A percentile compares a stretch with the other conserved stretches of the same genome.
These are phyloP conservation scores for Schizothecium vesticola DNA, from an alignment of 495 filamentous ascomycete genomes.

Conservation along the genomic window DNA sequence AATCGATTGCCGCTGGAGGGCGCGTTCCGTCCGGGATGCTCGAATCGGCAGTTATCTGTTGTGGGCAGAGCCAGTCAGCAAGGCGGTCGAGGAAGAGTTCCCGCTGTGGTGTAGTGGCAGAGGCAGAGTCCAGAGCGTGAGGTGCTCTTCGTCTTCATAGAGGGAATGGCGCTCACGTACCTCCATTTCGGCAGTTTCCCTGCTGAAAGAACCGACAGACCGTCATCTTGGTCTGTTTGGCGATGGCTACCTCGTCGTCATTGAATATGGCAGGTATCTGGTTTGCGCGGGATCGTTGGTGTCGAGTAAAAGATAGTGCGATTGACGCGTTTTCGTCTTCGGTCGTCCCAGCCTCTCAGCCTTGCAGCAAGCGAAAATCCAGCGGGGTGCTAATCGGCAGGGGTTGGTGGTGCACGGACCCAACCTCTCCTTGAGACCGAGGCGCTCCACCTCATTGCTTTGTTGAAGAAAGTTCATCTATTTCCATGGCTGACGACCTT, in stretches of 20 bases:
- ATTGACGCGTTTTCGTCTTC: neutral
- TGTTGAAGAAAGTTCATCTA: too few species aligned
- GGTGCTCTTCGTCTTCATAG: neutral
- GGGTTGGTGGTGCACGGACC: too few species aligned
- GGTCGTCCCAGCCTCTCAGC: constrained; percentile 12
- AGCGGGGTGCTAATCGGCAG: neutral
- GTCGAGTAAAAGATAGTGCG: neutral
- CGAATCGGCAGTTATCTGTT: constrained; percentile 41
- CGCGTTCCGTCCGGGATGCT: constrained; percentile 35
- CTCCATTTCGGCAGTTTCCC: constrained; percentile 68
- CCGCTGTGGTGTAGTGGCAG: neutral
- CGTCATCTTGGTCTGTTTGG: constrained; percentile 37
- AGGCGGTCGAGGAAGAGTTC: neutral
- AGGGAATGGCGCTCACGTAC: constrained; percentile 27
- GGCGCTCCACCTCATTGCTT: too few species aligned
- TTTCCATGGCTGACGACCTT: too few species aligned
- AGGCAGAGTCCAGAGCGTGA: too few species aligned
- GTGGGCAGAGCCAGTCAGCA: neutral
- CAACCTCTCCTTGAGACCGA: too few species aligned
- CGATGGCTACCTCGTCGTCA: neutral
- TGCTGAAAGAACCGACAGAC: constrained; percentile 69
- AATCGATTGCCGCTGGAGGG: constrained; percentile 25
- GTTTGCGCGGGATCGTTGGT: neutral
- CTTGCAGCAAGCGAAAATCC: constrained; percentile 3
- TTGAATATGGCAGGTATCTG: neutral